Evolutionary conservation across 2,329 filamentous ascomycete species (phyloP).

Genomic region (Westerdykella aurantiaca): DNA sequence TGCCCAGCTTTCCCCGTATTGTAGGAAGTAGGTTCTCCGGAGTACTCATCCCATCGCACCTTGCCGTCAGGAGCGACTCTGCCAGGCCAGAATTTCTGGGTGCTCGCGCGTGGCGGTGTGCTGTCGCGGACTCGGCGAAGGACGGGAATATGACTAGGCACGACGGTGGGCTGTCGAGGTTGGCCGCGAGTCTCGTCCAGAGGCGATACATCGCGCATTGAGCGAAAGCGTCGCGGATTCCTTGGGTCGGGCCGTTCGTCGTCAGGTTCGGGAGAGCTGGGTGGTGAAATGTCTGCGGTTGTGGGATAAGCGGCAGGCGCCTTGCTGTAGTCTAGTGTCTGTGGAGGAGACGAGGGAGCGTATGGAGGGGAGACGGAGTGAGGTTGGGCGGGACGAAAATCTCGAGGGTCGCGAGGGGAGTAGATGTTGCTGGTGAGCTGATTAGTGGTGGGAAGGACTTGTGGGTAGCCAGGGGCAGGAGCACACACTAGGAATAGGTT

Average conservation of each 20-base stretch:
- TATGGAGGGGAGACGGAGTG: conserved; percentile 53
- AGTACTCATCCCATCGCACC: conserved; percentile 58
- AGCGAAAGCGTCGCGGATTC: conserved; percentile 24
- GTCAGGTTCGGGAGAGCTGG: conserved; percentile 36
- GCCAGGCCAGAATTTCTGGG: conserved; percentile 34
- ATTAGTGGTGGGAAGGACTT: too few relatives aligned
- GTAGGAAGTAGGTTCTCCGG: conserved; percentile 58
- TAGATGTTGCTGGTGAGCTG: conserved; percentile 11
- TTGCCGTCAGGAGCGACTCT: conserved; percentile 32
- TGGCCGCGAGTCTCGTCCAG: conserved; percentile 33
- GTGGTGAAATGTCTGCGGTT: conserved; percentile 34
- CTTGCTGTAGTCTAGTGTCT: conserved; percentile 19
- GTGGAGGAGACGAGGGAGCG: conserved; percentile 49
- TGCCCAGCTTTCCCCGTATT: conserved; percentile 50
- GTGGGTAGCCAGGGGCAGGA: too few relatives aligned
- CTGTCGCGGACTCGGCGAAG: conserved; percentile 23
- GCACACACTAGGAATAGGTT: not conserved
- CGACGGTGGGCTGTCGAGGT: conserved; percentile 1
- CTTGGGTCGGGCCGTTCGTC: conserved; percentile 9
- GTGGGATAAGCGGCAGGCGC: conserved; percentile 15
- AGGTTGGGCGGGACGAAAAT: conserved; percentile 23
- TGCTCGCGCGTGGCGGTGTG: conserved; percentile 9
- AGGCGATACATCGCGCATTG: conserved; percentile 37
- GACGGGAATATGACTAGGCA: conserved; percentile 28
- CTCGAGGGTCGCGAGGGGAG: conserved; percentile 18